Evolutionary conservation across 495 filamentous ascomycete species (phyloP), one percentile per base, ranked within the genome.

Genomic region (Parmelia sp.): DNA sequence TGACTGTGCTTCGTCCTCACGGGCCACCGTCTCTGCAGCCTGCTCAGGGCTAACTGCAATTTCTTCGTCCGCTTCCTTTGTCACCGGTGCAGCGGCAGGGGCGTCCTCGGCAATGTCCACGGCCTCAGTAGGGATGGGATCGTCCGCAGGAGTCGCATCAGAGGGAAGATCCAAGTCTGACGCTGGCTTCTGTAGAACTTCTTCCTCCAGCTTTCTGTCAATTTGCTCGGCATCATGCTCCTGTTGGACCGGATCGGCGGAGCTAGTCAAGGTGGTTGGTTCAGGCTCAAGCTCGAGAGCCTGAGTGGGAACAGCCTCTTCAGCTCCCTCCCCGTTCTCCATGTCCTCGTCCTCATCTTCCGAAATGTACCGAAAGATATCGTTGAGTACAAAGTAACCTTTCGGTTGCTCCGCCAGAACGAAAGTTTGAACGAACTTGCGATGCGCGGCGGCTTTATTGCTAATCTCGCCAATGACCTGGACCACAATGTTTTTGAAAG

Each of bases 351-450:
- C 93, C 42, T 88, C 85, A 62, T 90, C 88, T 49, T 91, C 88
- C 35, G 86, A 83, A 64, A 98, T 84, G 76, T 92, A 97, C 53
- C 94, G 83, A 78, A 98, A 91, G 74, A 98, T 96, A 66, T 98
- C 94, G 73, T 98, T 98, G 65, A 97, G 84, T 5, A 98, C 94
- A 69, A 96, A 98, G 79, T 97, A 98, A 58, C 94, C 94, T 53
- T 93, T 96, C 35, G 90, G 90, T 78, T 98, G 94, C 74, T 93
- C 86, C 14, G 94, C 95, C 61, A 98, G 86, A 58, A 98, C 91
- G 69, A 98, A 98, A n/a, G 94, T 97, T 81, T 98, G 94, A 17
- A 90, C 86, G 70, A 97, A 98, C 75, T 96, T 96, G 80, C 89
- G 91, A 65, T 91, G 90, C 27, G 91, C 90, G 64, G 86, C 85